Conservation (phyloP, 192 early-diverging fungal genomes). For the Anaeromyces robustus region DNA sequence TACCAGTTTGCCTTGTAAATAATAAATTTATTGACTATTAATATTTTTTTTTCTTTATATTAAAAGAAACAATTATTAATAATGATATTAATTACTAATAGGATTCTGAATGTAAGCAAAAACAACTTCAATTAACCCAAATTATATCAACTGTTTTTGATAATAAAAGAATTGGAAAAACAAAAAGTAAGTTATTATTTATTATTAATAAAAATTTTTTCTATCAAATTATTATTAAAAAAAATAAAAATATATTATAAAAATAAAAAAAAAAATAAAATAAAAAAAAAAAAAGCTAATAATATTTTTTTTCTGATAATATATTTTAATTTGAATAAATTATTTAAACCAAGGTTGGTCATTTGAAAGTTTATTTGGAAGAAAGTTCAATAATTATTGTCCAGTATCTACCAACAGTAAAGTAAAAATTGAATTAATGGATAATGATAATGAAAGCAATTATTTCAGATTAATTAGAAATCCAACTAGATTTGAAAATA, state of each 20-base stretch:
- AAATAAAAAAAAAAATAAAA: too few relatives aligned
- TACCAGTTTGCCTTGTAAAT: conserved; percentile 19
- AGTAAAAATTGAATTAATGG: background rate
- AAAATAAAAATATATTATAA: too few relatives aligned
- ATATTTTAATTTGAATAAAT: too few relatives aligned
- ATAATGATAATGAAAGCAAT: background rate
- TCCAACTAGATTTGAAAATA: background rate
- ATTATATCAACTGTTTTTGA: conserved; percentile 67
- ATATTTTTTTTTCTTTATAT: too few relatives aligned
- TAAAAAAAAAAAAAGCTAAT: too few relatives aligned
- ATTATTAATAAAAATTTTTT: too few relatives aligned
- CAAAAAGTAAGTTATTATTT: background rate
- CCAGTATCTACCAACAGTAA: background rate
- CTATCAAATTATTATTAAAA: too few relatives aligned
- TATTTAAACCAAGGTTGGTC: too few relatives aligned
- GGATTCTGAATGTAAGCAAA: conserved; percentile 22
- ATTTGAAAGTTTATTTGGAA: background rate
- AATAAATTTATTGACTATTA: background rate
- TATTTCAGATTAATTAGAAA: background rate
- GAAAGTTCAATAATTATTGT: background rate
- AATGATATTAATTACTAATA: conserved; percentile 1
- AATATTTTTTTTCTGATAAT: too few relatives aligned
- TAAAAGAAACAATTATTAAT: background rate
- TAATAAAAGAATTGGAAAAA: conserved; percentile 25
- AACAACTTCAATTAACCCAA: conserved; percentile 50